Percentiles rank a stretch among this genome's conserved stretches.
phyloP scores from a whole-genome alignment of 257 asterid genomes.

The Craterostigma plantagineum region DNA sequence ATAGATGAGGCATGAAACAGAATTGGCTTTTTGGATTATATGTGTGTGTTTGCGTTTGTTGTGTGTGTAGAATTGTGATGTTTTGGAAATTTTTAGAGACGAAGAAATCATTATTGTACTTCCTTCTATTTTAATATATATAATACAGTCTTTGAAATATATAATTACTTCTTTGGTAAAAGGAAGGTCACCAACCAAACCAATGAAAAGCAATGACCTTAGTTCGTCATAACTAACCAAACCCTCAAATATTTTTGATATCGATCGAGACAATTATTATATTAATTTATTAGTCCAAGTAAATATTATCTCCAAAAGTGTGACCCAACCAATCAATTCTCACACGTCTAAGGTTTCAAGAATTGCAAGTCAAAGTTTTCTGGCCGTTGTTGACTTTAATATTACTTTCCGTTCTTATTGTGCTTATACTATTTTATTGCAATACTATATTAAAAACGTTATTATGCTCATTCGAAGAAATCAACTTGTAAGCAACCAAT shows the following conservation, averaged over 20 bases:
- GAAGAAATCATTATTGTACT: no score
- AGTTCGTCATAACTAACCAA: slow-evolving; percentile 13
- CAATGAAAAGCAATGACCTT: slow-evolving; percentile 13
- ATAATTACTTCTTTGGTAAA: neutral
- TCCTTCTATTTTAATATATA: neutral
- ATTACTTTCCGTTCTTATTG: no score
- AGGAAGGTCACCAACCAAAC: slow-evolving; percentile 24
- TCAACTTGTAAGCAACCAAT: no score
- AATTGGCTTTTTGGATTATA: no score
- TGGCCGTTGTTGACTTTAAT: slow-evolving; percentile 8
- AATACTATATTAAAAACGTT: no score
- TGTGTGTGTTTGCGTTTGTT: no score
- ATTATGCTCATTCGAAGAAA: no score
- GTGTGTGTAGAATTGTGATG: no score
- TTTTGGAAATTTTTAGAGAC: no score
- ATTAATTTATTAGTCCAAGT: neutral
- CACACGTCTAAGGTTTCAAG: slow-evolving; percentile 10
- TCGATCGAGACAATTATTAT: slow-evolving; percentile 7
- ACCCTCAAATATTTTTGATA: slow-evolving; percentile 11
- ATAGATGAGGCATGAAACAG: no score
- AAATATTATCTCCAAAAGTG: neutral
- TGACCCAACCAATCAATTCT: slow-evolving; percentile 17
- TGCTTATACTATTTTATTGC: no score
- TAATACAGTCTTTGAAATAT: neutral
- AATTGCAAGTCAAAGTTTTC: neutral